Percentiles rank a stretch among this genome's conserved stretches.
phyloP scores from a whole-genome alignment of 2,329 filamentous ascomycete genomes.

The Aspergillus tubingensis region DNA sequence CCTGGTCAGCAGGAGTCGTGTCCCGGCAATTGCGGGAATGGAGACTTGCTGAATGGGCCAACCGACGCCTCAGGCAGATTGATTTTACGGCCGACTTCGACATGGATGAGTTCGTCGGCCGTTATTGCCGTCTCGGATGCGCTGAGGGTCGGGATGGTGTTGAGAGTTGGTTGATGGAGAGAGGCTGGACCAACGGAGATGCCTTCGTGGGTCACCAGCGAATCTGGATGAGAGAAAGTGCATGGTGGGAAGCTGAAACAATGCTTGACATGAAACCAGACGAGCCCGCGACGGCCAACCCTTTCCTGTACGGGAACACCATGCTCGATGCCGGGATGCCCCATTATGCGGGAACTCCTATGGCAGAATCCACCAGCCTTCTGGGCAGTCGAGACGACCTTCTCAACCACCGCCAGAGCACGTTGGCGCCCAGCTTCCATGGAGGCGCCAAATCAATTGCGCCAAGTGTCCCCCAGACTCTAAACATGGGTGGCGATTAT shows the following conservation, averaged over 20 bases:
- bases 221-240: conserved; percentile 89
- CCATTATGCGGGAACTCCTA: conserved; percentile 56
- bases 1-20: conserved; percentile 90
- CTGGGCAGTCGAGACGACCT: conserved; percentile 73
- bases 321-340: conserved; percentile 75
- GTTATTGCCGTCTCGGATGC: conserved; percentile 82
- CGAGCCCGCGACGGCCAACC: conserved; percentile 46
- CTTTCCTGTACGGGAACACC: conserved; percentile 56
- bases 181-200: conserved; percentile 98
- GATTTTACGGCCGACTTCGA: conserved; percentile 98
- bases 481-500: conserved; percentile 75
- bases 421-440: conserved; percentile 51
- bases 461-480: conserved; percentile 53
- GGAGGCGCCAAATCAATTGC: conserved; percentile 57
- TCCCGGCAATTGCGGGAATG: conserved; percentile 91
- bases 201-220: conserved; percentile 88
- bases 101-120: conserved; percentile 81
- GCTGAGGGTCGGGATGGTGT: conserved; percentile 88
- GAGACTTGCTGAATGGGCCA: conserved; percentile 95
- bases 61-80: conserved; percentile 82
- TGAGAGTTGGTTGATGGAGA: conserved; percentile 89
- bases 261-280: conserved; percentile 87
- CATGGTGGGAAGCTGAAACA: conserved; percentile 97
- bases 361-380: conserved; percentile 61
- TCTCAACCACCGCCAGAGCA: conserved; percentile 44